Evolutionary conservation across 768 basidiomycete genomes (phyloP).

Genomic region (Russula sp.): DNA sequence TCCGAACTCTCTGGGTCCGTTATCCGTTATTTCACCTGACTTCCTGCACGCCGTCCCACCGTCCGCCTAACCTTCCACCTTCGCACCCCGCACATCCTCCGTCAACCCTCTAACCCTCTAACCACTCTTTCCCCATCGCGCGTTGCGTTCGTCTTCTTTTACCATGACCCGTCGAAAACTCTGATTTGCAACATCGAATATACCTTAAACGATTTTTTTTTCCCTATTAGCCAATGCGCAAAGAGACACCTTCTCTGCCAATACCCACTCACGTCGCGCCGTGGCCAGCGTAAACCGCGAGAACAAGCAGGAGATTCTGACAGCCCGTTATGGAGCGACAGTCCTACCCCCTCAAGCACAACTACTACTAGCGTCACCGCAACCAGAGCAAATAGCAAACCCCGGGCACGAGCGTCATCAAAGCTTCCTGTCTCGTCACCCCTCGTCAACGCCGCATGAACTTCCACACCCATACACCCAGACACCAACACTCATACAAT

Average conservation of each 20-base stretch:
- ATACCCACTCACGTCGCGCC: constrained; percentile 31
- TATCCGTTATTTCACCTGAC: not conserved
- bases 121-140: not conserved
- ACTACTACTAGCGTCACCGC: not conserved
- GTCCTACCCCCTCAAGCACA: not conserved
- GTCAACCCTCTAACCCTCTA: not conserved
- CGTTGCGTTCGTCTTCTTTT: no score
- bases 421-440: constrained; percentile 1
- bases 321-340: not conserved
- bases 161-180: not conserved
- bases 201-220: no score
- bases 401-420: constrained; percentile 21
- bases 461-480: no score
- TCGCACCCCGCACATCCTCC: not conserved
- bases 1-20: not conserved
- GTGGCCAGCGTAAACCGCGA: constrained; percentile 31
- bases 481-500: not conserved
- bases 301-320: constrained; percentile 5
- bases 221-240: constrained; percentile 27
- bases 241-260: constrained; percentile 28
- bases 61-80: not conserved
- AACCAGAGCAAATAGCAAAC: constrained; percentile 25
- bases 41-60: not conserved
- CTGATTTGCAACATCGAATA: not conserved
- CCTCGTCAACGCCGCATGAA: not conserved